phyloP scores from a whole-genome alignment of 208 protist genomes.

The Trypanosoma rangeli region DNA sequence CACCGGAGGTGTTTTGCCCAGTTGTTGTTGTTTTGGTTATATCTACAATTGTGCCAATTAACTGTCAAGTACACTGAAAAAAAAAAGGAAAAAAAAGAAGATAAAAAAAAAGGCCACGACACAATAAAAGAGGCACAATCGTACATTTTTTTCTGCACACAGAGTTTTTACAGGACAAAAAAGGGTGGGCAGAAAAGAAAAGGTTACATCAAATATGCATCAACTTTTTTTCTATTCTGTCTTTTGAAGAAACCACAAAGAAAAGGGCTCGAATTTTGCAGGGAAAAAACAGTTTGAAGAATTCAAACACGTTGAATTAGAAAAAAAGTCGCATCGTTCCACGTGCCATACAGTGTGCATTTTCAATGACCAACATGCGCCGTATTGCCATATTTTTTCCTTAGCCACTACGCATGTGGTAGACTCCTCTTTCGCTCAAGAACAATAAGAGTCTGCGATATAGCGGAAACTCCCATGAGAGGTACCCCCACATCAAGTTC shows the following conservation, averaged over 20 bases:
- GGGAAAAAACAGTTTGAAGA: not conserved
- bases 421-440: constrained; percentile 5
- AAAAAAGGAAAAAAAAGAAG: too few species aligned
- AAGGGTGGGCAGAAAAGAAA: too few species aligned
- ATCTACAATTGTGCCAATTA: too few species aligned
- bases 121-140: too few species aligned
- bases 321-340: not conserved
- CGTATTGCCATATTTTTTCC: too few species aligned
- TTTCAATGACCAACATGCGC: too few species aligned
- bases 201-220: too few species aligned
- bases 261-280: constrained; percentile 1
- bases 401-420: not conserved
- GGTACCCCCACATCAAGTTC: constrained; percentile 45
- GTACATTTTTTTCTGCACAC: too few species aligned
- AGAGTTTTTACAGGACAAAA: too few species aligned
- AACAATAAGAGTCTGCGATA: constrained; percentile 20
- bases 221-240: not conserved
- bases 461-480: constrained; percentile 1
- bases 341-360: not conserved
- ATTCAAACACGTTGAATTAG: not conserved
- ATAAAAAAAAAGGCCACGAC: too few species aligned
- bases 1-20: not conserved
- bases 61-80: not conserved
- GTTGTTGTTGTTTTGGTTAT: too few species aligned
- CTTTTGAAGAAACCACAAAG: not conserved